Base-by-base conservation (phyloP, 345 rosid genomes). In the Hirschfeldia incana region DNA sequence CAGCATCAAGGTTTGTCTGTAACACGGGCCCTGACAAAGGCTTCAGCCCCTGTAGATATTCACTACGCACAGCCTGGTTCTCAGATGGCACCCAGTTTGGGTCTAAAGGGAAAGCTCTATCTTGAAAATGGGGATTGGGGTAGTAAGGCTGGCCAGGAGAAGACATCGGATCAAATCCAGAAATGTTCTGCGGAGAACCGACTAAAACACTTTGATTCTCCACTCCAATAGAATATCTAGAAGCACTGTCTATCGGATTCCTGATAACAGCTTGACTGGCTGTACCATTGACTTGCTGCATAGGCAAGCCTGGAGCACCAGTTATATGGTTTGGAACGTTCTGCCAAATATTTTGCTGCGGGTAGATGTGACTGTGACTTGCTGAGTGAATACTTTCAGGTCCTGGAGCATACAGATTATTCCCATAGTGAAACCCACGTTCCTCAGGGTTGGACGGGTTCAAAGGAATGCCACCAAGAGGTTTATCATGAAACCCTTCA, bases 401-500 rank as follows among this genome's bases (percentile, higher is more conserved):
- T 37, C 94, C 97, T 80, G 85, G 91, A 60, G 82, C 83, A 74
- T 76, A 88, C 71, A 87, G 77, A 83, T 83, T 73, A 83, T 89
- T 89, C 65, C 91, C 91, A 69, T 83, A 85, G 59, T 86, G 87
- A 62, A 82, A 84, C 21, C 77, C 81, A 32, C 67, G 84, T 59
- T 91, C 98, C 76, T 91, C 94, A 3, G 89, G 83, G 76, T 77
- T 64, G 62, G 85, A 88, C 30, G 74, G 61, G 80, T 83, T 91
- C 57, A 84, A 33, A 13, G 73, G 71, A 70, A 36, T 17, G 46
- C 83, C 77, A 63, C 85, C 82, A 66, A 75, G 76, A 79, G 85
- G 66, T 80, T 86, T 90, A 70, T 92, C 94, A 57, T 87, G 87
- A 82, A 91, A 88, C 10, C 78, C 85, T 65, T 91, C 95, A 67